Percentiles rank a stretch among this genome's conserved stretches.
Evolutionary conservation across 345 rosid species (phyloP).

Genomic region (Camelina sativa): DNA sequence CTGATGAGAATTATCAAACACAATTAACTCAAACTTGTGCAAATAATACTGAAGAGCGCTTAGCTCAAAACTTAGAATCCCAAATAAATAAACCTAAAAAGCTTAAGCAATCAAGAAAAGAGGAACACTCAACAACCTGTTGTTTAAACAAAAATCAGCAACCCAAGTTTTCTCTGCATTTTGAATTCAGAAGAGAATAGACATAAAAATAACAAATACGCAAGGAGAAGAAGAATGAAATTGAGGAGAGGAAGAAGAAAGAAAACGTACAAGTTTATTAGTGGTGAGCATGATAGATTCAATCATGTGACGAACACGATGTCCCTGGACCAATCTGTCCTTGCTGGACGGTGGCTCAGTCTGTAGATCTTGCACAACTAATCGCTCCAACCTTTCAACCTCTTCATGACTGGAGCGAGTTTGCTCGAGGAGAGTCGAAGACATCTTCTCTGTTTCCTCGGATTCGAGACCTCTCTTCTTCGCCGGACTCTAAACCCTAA

Average conservation of each 20-base stretch:
- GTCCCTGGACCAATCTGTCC: conserved; percentile 86
- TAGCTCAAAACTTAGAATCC: conserved; percentile 18
- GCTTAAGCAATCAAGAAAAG: not conserved
- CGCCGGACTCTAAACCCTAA: conserved; percentile 35
- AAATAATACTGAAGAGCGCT: conserved; percentile 3
- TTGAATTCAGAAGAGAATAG: not conserved
- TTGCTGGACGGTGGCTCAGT: conserved; percentile 65
- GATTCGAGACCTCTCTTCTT: conserved; percentile 11
- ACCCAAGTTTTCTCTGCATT: conserved; percentile 11
- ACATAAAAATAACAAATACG: not conserved
- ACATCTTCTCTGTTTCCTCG: conserved; percentile 50
- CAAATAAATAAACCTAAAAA: not conserved
- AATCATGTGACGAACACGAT: conserved; percentile 87
- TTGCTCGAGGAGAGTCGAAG: conserved; percentile 87
- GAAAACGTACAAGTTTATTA: conserved; percentile 63
- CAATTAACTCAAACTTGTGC: not conserved
- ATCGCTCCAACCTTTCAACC: conserved; percentile 82
- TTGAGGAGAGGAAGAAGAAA: not conserved
- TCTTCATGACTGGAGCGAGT: conserved; percentile 93
- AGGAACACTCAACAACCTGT: not conserved
- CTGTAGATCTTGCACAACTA: conserved; percentile 89
- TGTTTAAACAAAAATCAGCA: not conserved
- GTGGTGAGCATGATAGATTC: conserved; percentile 64
- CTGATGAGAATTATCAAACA: not conserved
- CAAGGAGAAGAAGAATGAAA: not conserved